These are phyloP conservation scores for Bidens hawaiensis DNA, from an alignment of 140 eudicot genomes.

Conservation along the genomic window DNA sequence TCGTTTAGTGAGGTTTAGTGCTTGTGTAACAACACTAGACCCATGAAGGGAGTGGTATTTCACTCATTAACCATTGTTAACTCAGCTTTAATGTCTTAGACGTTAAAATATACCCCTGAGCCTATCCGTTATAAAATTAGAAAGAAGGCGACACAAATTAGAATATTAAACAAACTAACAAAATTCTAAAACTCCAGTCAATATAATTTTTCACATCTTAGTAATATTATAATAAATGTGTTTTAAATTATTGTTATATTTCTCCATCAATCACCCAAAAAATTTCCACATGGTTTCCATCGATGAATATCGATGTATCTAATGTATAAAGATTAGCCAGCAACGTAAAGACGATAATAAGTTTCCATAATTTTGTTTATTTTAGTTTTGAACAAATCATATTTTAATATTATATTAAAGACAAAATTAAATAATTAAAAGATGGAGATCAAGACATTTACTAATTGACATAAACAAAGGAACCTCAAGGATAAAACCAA, in stretches of 20 bases:
- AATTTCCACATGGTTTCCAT: conserved; percentile 44
- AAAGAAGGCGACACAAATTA: conserved; percentile 41
- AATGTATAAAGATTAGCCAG: conserved; percentile 36
- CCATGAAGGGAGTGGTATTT: too few relatives aligned
- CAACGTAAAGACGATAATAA: conserved; percentile 36
- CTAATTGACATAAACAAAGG: conserved; percentile 59
- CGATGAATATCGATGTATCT: conserved; percentile 58
- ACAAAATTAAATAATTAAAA: not conserved
- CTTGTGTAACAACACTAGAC: too few relatives aligned
- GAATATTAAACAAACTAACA: conserved; percentile 36
- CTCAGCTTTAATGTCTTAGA: too few relatives aligned
- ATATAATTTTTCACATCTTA: not conserved
- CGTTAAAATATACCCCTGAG: too few relatives aligned
- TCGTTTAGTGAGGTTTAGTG: too few relatives aligned
- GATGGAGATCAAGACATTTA: conserved; percentile 29
- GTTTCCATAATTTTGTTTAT: conserved; percentile 8
- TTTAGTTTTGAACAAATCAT: conserved; percentile 3
- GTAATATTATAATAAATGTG: not conserved
- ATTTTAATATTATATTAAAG: not conserved
- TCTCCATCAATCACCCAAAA: not conserved
- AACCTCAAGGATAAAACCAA: conserved; percentile 35
- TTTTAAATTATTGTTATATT: not conserved
- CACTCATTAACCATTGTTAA: too few relatives aligned
- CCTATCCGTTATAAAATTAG: conserved; percentile 25
- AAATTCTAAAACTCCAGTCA: conserved; percentile 42